Conservation (phyloP, 306 rosid species). For the Sophora flavescens region DNA sequence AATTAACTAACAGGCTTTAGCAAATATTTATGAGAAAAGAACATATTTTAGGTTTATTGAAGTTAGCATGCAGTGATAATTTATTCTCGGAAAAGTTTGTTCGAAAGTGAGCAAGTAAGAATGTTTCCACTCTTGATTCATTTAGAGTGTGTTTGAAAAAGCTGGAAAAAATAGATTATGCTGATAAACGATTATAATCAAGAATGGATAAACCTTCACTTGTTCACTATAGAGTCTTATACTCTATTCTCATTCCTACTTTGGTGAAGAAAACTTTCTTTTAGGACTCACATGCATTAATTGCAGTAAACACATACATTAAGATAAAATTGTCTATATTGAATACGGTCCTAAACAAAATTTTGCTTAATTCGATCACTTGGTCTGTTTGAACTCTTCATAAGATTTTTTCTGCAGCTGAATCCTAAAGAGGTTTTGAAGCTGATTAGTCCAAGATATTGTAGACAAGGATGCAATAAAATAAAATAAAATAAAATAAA, state of each 20-base stretch:
- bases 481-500: constrained; percentile 1
- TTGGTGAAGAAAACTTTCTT: constrained; percentile 27
- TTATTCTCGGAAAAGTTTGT: too few relatives aligned
- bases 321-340: neutral
- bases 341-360: neutral
- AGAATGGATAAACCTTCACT: too few relatives aligned
- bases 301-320: neutral
- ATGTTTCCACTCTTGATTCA: too few relatives aligned
- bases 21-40: neutral
- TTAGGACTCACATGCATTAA: neutral
- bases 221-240: too few relatives aligned
- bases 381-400: neutral
- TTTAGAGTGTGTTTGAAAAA: too few relatives aligned
- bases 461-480: constrained; percentile 13
- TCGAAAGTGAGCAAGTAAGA: too few relatives aligned
- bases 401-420: neutral
- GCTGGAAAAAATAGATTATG: too few relatives aligned
- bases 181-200: too few relatives aligned
- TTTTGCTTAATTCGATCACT: neutral
- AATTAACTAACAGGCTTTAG: neutral
- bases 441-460: neutral
- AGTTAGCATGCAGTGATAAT: constrained; percentile 25
- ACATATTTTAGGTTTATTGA: constrained; percentile 1
- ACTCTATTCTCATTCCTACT: constrained; percentile 6
- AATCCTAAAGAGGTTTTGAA: neutral